These are phyloP conservation scores for Pseudozyma pruni DNA, from an alignment of 1,284 basidiomycete species.

Conservation along the genomic window DNA sequence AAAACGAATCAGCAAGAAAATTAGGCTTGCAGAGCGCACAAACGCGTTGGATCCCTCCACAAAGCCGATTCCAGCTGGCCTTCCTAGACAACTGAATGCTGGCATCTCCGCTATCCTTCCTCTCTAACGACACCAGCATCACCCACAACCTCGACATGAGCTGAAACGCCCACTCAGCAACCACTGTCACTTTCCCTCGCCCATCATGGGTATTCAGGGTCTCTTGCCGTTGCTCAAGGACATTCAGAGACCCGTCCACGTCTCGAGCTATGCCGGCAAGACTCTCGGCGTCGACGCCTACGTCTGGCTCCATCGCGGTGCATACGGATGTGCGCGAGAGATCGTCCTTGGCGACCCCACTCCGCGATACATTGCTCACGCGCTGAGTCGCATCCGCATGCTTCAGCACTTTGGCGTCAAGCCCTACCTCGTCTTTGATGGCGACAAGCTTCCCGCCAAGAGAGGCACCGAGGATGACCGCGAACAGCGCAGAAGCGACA, in stretches of 20 bases:
- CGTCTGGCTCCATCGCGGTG: constrained; percentile 96
- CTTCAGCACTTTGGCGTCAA: constrained; percentile 83
- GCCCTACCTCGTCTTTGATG: constrained; percentile 96
- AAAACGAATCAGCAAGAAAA: not conserved
- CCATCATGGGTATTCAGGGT: constrained; percentile 81
- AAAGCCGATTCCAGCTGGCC: not conserved
- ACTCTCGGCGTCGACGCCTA: constrained; percentile 84
- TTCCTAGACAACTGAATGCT: not conserved
- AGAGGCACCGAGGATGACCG: constrained; percentile 86
- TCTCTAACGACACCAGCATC: not conserved
- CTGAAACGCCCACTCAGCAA: no score
- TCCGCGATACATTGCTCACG: constrained; percentile 89
- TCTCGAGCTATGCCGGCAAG: constrained; percentile 54
- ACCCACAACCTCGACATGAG: no score
- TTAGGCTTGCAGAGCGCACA: constrained; percentile 8
- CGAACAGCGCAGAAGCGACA: constrained; percentile 76
- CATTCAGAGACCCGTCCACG: constrained; percentile 70
- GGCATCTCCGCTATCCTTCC: no score
- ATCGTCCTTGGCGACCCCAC: constrained; percentile 85
- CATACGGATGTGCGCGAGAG: constrained; percentile 87
- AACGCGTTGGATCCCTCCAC: constrained; percentile 3
- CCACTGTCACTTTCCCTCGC: no score
- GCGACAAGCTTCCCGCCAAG: constrained; percentile 93
- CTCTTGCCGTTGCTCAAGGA: constrained; percentile 91
- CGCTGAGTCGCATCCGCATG: constrained; percentile 89